phyloP scores from a whole-genome alignment of 257 asterid genomes.

The Voacanga thouarsii region DNA sequence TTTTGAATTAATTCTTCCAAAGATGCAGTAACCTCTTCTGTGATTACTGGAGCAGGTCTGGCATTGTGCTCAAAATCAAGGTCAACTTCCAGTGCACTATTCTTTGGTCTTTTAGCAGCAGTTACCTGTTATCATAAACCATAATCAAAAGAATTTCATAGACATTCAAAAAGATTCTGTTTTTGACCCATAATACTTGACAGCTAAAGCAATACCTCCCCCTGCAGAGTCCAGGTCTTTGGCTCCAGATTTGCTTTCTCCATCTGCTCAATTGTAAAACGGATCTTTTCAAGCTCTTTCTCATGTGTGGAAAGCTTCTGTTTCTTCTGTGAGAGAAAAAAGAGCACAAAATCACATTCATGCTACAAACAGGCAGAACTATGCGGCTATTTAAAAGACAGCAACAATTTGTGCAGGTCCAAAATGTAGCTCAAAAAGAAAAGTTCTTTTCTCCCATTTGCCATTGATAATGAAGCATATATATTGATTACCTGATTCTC shows the following conservation, averaged over 20 bases:
- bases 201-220: slow-evolving; percentile 64
- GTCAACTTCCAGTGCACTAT: slow-evolving; percentile 91
- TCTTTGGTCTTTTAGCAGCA: slow-evolving; percentile 84
- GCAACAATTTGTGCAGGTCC: not conserved
- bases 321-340: slow-evolving; percentile 38
- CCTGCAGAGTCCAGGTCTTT: slow-evolving; percentile 94
- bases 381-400: not conserved
- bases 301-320: slow-evolving; percentile 74
- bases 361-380: slow-evolving; percentile 10
- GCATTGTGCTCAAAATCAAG: slow-evolving; percentile 92
- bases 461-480: not conserved
- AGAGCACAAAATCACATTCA: not conserved
- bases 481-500: slow-evolving; percentile 35
- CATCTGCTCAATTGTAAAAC: slow-evolving; percentile 63
- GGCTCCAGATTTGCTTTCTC: slow-evolving; percentile 86
- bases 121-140: slow-evolving; percentile 57
- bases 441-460: not conserved
- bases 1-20: slow-evolving; percentile 83
- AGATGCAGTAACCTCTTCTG: slow-evolving; percentile 76
- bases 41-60: slow-evolving; percentile 86
- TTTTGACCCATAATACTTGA: not conserved
- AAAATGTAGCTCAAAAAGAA: not conserved
- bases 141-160: not conserved
- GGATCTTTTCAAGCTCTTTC: slow-evolving; percentile 63
- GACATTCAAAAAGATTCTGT: not conserved